phyloP scores from a whole-genome alignment of 2,329 filamentous ascomycete genomes.

The Cadophora sp. region DNA sequence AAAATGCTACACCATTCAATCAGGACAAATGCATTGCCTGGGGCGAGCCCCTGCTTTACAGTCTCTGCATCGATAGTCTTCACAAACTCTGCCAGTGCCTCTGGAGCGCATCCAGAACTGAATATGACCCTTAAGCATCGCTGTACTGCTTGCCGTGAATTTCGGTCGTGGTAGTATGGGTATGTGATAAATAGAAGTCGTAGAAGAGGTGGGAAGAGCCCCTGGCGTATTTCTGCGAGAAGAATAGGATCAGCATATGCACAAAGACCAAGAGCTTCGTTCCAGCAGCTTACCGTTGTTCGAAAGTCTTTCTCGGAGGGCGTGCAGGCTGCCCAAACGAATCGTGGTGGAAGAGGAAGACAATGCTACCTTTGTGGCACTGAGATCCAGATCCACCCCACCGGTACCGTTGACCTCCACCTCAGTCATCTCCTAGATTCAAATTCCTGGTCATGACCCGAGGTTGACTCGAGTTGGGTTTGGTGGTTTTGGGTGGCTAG shows the following conservation, averaged over 20 bases:
- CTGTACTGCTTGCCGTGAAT: slow-evolving; percentile 83
- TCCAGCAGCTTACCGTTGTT: slow-evolving; percentile 56
- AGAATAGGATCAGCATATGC: slow-evolving; percentile 10
- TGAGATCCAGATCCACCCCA: slow-evolving; percentile 61
- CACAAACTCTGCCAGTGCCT: slow-evolving; percentile 68
- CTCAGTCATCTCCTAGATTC: slow-evolving; percentile 57
- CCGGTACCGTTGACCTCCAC: slow-evolving; percentile 51
- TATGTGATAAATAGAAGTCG: slow-evolving; percentile 86
- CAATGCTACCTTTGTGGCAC: slow-evolving; percentile 57
- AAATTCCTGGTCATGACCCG: slow-evolving; percentile 43
- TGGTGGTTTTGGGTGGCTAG: not conserved
- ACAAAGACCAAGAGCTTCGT: not conserved
- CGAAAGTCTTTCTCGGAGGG: slow-evolving; percentile 62
- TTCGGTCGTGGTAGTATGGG: slow-evolving; percentile 83
- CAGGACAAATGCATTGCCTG: slow-evolving; percentile 84
- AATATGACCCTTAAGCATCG: slow-evolving; percentile 76
- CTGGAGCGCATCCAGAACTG: slow-evolving; percentile 60
- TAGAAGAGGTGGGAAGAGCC: slow-evolving; percentile 62
- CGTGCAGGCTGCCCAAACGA: slow-evolving; percentile 61
- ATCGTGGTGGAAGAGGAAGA: slow-evolving; percentile 66
- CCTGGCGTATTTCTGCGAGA: slow-evolving; percentile 46
- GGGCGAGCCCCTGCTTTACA: slow-evolving; percentile 77
- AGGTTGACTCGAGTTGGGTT: slow-evolving; percentile 16
- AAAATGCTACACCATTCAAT: slow-evolving; percentile 88
- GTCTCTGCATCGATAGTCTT: slow-evolving; percentile 74